These are phyloP conservation scores for Coemansia sp. DNA, from an alignment of 192 early-diverging fungal genomes.

Conservation along the genomic window DNA sequence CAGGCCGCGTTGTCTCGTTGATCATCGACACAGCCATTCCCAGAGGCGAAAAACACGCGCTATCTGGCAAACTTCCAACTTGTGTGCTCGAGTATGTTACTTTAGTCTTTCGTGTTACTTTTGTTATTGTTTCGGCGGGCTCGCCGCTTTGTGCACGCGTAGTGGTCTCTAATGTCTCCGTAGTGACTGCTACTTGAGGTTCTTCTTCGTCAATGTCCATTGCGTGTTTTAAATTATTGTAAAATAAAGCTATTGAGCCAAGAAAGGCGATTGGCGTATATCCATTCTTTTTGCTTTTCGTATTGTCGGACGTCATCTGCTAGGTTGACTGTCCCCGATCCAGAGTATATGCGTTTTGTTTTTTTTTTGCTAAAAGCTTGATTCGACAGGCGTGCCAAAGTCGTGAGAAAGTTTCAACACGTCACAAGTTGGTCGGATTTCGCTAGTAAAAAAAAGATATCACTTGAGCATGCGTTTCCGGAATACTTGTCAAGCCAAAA, in stretches of 20 bases:
- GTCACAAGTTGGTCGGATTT: too few relatives aligned
- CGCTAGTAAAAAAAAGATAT: too few relatives aligned
- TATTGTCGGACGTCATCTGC: too few relatives aligned
- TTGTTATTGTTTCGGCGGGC: conserved; percentile 1
- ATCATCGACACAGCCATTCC: conserved; percentile 28
- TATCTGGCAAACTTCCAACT: background rate
- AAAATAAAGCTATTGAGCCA: background rate
- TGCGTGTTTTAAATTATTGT: background rate
- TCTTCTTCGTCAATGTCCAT: conserved; percentile 8
- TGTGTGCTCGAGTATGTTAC: background rate
- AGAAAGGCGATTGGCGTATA: too few relatives aligned
- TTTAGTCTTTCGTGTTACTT: conserved; percentile 5
- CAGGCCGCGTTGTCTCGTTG: background rate
- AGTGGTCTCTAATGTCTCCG: background rate
- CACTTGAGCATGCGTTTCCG: too few relatives aligned
- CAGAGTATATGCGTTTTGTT: too few relatives aligned
- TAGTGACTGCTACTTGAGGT: conserved; percentile 7
- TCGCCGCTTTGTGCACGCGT: background rate
- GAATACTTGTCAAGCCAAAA: too few relatives aligned
- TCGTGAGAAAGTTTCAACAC: too few relatives aligned
- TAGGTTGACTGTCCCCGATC: too few relatives aligned
- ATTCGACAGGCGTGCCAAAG: too few relatives aligned
- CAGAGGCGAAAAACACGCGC: conserved; percentile 23
- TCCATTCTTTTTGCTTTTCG: too few relatives aligned
- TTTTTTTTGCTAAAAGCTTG: too few relatives aligned